Evolutionary conservation across 2,329 filamentous ascomycete species (phyloP), one percentile per base, ranked within the genome.

Genomic region (Clonostachys chloroleuca): DNA sequence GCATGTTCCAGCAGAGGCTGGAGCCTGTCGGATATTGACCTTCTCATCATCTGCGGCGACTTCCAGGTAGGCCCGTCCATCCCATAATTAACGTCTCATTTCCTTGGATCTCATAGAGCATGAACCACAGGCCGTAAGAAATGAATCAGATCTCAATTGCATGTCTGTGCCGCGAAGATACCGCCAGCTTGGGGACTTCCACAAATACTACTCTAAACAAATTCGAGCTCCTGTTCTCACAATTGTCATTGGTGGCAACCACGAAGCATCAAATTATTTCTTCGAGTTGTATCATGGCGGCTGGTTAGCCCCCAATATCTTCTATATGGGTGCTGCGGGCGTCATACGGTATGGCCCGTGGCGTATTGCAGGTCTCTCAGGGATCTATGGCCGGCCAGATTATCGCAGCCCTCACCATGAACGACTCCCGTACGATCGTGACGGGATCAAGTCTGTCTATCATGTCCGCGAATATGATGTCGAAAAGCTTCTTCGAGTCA

Each of bases 281-380:
- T 94, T 85, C 74, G 94, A 99, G 68, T 79, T 99, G 1, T 95
- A 89, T 70, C 95, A 97, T 62, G 94, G 94, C 45, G 94, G 94
- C 44, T 99, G 94, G 94, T 92, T 90, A 6, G 92, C 92, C 8
- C 91, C 90, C 10, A 95, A 94, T 55, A 97, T 99, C 53, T 99
- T 96, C 74, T 99, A 96, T 68, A 78, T 97, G 65, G 94, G 94
- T 43, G 89, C 91, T 34, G 90, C 94, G 49, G 96, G 95, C 60
- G 85, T 99, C 8, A 64, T 99, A 39, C 84, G 86, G 16, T 74
- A 95, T 34, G 92, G 92, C 0, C 86, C 89, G 2, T 70, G 99
- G 43, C 84, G 94, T 20, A 95, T 99, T 51, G 89, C 90, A 34
- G 92, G 87, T 5, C 74, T 97, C 63, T 94, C 89, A 45, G 94